Conservation (phyloP, 2,329 filamentous ascomycete genomes). For the Neoscytalidium dimidiatum region DNA sequence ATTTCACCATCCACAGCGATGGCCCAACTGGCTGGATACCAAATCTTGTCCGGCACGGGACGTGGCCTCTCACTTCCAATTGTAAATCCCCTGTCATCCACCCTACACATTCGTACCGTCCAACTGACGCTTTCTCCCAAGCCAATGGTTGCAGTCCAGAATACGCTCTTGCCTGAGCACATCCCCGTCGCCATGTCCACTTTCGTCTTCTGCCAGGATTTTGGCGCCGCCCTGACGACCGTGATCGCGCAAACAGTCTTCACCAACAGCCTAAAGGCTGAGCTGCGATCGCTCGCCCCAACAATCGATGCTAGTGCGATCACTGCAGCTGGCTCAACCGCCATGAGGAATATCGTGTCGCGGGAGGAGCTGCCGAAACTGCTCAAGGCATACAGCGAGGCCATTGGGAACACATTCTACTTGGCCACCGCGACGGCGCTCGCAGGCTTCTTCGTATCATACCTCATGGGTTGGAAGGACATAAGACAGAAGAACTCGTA, state of each 20-base stretch:
- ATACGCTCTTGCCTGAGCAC: constrained; percentile 27
- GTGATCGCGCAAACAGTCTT: constrained; percentile 27
- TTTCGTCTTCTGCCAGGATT: constrained; percentile 39
- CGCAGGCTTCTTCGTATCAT: constrained; percentile 22
- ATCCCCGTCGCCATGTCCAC: constrained; percentile 35
- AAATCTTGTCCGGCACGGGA: constrained; percentile 25
- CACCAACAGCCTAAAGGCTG: constrained; percentile 2
- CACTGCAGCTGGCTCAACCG: constrained; percentile 9
- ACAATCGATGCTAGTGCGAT: constrained; percentile 3
- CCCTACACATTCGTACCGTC: too few species aligned
- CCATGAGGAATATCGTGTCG: constrained; percentile 9
- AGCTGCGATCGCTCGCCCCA: not conserved
- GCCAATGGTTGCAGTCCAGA: constrained; percentile 34
- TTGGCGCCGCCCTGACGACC: constrained; percentile 34
- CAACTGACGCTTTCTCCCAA: not conserved
- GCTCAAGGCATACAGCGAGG: constrained; percentile 28
- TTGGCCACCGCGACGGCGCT: constrained; percentile 25
- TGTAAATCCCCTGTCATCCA: not conserved
- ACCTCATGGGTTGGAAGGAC: constrained; percentile 23
- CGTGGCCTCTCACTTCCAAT: constrained; percentile 8
- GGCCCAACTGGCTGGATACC: constrained; percentile 34
- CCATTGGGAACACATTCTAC: constrained; percentile 30
- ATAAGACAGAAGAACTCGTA: constrained; percentile 15
- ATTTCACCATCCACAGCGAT: constrained; percentile 26
- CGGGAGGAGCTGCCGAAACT: constrained; percentile 25